Evolutionary conservation across 2,329 filamentous ascomycete genomes (phyloP), one percentile per base, ranked within the genome.

Genomic region (Colletotrichum orbiculare): DNA sequence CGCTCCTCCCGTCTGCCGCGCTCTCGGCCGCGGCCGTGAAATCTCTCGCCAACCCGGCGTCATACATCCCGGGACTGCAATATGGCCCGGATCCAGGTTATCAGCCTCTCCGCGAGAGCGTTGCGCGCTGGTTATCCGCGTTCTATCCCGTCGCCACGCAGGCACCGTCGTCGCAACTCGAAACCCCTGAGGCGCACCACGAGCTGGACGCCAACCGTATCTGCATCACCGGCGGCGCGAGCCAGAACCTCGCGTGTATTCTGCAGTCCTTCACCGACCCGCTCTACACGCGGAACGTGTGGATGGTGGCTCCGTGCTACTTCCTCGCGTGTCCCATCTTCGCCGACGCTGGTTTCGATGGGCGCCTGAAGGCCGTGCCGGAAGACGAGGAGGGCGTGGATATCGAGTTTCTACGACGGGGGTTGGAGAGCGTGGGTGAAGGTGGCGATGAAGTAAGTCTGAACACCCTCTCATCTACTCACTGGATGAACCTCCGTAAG

Each of bases 241-340:
- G 89, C 69, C 94, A 97, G 81, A 94, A 90, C 73, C 76, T 97
- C 2, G 93, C 91, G 0, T 91, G 88, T 72, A 79, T 97, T 4
- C 79, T 97, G 54, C 87, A 91, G 75, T 91, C 91, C 37, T 97
- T 91, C 73, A 91, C 93, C 0, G 94, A 97, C 74, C 91, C 92
- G 1, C 77, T 82, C 2, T 90, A 89, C 72, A 97, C 94, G 1
- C 82, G 85, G 49, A 87, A 87, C 69, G 83, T 97, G 9, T 97
- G 92, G 91, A 86, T 94, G 77, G 88, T 94, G 2, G 88, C 91
- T 17, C 94, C 94, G 5, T 91, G 90, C 50, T 97, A 97, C 74
- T 91, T 93, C 76, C 82, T 97, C n/a, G 91, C 89, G 0, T 94
- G 91, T 72, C 85, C 89, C n/a, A 92, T 97, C 60, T 94, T 97